Base-by-base conservation (phyloP, 768 basidiomycete species). In the Heimioporus sp. region DNA sequence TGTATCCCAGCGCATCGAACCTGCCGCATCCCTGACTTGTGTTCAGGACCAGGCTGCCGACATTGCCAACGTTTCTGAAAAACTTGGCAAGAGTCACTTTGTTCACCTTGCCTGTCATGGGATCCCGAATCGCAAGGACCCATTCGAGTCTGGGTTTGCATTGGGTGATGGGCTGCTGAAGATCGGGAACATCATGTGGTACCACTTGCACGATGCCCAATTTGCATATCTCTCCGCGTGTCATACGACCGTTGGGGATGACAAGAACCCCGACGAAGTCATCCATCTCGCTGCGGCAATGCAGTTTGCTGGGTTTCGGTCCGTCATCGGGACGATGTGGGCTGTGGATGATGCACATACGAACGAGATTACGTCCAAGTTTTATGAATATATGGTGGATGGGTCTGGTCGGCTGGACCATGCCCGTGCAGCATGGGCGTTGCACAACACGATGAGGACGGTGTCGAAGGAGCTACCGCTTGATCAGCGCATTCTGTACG, bases 181-280 rank as follows among this genome's bases (percentile, higher is more conserved):
- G n/a, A 30, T 61, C 4, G 41, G 44, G 12, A 1, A 49, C n/a
- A 52, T 60, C 42, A 52, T 48, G 21, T 44, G 35, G 13, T 43
- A 39, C 17, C 19, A 49, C 6, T 41, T 65, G 13, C 31, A 31
- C 2, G 20, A 52, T 7, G 28, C 55, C 1, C 41, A 40, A 21
- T 54, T 61, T 36, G 42, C 59, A 19, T 61, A 61, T 21, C 37
- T 68, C 24, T 65, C 64, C 31, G 64, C 65, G 0, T 68, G 67
- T 34, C 59, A 64, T 49, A 61, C 66, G 13, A 56, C 65, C 3
- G 52, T 49, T 7, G 61, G 65, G 15, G 55, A 66, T 16, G 39
- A 54, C 54, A 17, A 64, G 58, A 37, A 54, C 46, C 24, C 64
- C 55, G 64, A 64, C 9, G 55, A 60, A 12, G 58, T 52, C 10